Evolutionary conservation across 2,329 filamentous ascomycete species (phyloP).

Genomic region (Drechslerella dactyloides): DNA sequence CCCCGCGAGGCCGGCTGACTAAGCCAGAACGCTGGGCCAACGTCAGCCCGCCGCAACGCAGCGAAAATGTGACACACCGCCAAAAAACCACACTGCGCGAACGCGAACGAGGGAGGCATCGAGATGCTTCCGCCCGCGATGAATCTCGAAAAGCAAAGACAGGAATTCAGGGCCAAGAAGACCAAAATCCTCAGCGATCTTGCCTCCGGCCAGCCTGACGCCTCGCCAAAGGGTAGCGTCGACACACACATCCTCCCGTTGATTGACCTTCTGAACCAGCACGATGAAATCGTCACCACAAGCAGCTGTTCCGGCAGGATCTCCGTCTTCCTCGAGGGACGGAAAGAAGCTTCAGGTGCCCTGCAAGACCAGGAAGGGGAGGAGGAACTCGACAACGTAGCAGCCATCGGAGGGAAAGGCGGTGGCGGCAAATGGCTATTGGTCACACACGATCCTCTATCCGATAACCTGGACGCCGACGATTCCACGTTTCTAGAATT

Average conservation of each 20-base stretch:
- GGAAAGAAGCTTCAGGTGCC: conserved; percentile 59
- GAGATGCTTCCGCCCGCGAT: neutral
- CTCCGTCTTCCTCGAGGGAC: conserved; percentile 85
- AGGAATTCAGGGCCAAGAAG: conserved; percentile 63
- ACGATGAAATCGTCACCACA: conserved; percentile 82
- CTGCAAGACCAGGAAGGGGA: conserved; percentile 3
- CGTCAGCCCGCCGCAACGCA: too few species aligned
- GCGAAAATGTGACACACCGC: too few species aligned
- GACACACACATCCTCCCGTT: conserved; percentile 78
- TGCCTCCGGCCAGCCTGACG: conserved; percentile 71
- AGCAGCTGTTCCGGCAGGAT: conserved; percentile 90
- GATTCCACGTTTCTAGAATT: conserved; percentile 60
- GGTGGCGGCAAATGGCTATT: conserved; percentile 84
- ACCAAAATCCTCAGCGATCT: conserved; percentile 74
- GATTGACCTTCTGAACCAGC: conserved; percentile 76
- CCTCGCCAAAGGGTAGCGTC: conserved; percentile 86
- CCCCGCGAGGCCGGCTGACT: too few species aligned
- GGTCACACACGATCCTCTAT: conserved; percentile 79
- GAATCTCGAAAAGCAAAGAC: conserved; percentile 1
- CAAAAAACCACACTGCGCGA: too few species aligned
- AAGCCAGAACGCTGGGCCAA: too few species aligned
- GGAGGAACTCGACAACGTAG: conserved; percentile 54
- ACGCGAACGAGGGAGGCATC: neutral
- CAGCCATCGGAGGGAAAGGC: conserved; percentile 81
- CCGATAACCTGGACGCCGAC: conserved; percentile 50